These are phyloP conservation scores for Globisporangium middletonii DNA, from an alignment of 352 stramenopile genomes.

Conservation along the genomic window DNA sequence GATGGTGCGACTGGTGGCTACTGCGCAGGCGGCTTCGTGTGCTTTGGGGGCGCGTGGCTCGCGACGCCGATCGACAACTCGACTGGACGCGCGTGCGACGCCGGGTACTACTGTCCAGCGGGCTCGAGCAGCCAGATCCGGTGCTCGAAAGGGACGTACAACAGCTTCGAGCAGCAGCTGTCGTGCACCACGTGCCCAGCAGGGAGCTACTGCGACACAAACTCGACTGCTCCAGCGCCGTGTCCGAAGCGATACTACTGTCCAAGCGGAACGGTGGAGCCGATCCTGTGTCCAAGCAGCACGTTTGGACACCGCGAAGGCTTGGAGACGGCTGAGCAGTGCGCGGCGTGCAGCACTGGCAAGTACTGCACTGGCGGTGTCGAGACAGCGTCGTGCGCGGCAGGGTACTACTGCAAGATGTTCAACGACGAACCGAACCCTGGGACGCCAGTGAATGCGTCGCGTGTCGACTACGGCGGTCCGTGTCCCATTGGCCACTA, in stretches of 20 bases:
- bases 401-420: conserved; percentile 82
- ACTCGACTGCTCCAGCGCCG: conserved; percentile 33
- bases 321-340: conserved; percentile 43
- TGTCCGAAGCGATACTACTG: conserved; percentile 75
- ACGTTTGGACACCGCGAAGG: conserved; percentile 62
- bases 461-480: conserved; percentile 38
- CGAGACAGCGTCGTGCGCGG: conserved; percentile 64
- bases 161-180: conserved; percentile 38
- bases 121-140: conserved; percentile 44
- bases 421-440: conserved; percentile 58
- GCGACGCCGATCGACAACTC: conserved; percentile 41
- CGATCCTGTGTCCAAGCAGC: conserved; percentile 63
- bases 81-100: conserved; percentile 48
- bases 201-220: conserved; percentile 66
- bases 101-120: conserved; percentile 61
- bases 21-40: conserved; percentile 54
- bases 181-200: conserved; percentile 44
- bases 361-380: conserved; percentile 76
- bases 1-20: conserved; percentile 41
- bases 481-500: conserved; percentile 74
- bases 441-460: neutral
- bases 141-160: conserved; percentile 71
- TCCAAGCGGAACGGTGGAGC: conserved; percentile 35
- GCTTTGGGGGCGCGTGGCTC: conserved; percentile 47
- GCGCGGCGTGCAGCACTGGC: conserved; percentile 56